Evolutionary conservation across 2,329 filamentous ascomycete genomes (phyloP), one percentile per base, ranked within the genome.

Genomic region (Mycogone perniciosa): DNA sequence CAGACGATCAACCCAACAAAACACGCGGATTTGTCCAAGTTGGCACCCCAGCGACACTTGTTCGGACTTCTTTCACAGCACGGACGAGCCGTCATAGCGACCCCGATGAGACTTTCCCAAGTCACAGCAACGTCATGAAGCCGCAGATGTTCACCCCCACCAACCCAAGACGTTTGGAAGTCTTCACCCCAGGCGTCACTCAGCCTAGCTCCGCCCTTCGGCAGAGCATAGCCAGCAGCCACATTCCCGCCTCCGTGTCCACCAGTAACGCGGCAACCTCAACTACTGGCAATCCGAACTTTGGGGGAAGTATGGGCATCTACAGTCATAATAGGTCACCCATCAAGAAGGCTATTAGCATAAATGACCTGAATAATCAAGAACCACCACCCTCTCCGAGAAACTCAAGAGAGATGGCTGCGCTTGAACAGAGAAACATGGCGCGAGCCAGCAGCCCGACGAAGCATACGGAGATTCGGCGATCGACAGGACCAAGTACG

Each of bases 11-110:
- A 7, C 68, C 68, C 7, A 60, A 64, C 6, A 67, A 72, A 33
- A 63, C 66, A 6, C 63, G 69, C 35, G 76, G 76, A 37, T 68
- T 70, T 50, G 72, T 82, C 20, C 64, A 71, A 29, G 61, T 66
- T 10, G 77, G 79, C 27, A 81, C 77, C 1, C 81, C 81, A 1
- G 76, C 75, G 1, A 80, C 81, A 0, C 68, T 82, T 44, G 74
- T 96, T 58, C 86, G 86, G 53, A 84, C 88, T 42, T 82, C 82
- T 1, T 96, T 96, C 67, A 79, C 82, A 56, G 88, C 86, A 2
- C 88, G 90, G 52, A 86, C 89, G 4, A 96, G 96, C 64, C 84
- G 86, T 1, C 82, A 89, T 58, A 78, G 89, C 56, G 83, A 91
- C 59, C 84, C 86, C 0, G 83, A 91, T 43, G 62, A 65, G 26